Percentiles rank a stretch among this genome's conserved stretches.
phyloP scores from a whole-genome alignment of 2,329 filamentous ascomycete species.

The Colletotrichum magnum region DNA sequence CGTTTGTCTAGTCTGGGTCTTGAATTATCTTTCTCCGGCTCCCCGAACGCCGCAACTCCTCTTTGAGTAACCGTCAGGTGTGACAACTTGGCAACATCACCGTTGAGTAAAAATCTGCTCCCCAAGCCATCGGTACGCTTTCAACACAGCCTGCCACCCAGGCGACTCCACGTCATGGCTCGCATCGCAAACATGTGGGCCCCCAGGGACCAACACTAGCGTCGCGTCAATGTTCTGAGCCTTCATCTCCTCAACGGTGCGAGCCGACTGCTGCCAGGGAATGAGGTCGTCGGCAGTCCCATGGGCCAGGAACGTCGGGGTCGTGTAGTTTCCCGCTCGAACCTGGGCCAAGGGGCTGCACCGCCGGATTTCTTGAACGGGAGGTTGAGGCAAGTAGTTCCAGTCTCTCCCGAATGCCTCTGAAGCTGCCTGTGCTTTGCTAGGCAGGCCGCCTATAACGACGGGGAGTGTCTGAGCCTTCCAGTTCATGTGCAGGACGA shows the following conservation, averaged over 20 bases:
- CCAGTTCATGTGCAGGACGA: conserved; percentile 60
- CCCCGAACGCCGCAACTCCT: too few species aligned
- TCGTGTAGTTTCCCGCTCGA: conserved; percentile 10
- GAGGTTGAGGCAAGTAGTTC: conserved; percentile 33
- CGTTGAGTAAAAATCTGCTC: neutral
- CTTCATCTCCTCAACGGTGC: conserved; percentile 16
- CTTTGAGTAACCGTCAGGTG: too few species aligned
- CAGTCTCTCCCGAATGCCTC: conserved; percentile 12
- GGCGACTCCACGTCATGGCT: conserved; percentile 8
- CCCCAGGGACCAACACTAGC: neutral
- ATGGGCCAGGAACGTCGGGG: conserved; percentile 38
- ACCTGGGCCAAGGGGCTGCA: conserved; percentile 39
- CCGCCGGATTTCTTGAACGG: conserved; percentile 11
- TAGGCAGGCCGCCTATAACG: conserved; percentile 49
- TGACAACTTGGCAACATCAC: too few species aligned
- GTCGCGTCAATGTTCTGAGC: neutral
- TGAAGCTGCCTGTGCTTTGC: conserved; percentile 5
- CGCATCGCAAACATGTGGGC: conserved; percentile 18
- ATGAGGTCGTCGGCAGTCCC: conserved; percentile 36
- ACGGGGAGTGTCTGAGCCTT: conserved; percentile 53
- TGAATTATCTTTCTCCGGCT: too few species aligned
- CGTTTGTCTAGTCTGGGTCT: too few species aligned
- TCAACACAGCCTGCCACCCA: conserved; percentile 9
- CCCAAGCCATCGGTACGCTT: conserved; percentile 11
- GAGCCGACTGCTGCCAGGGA: conserved; percentile 27